Conservation (phyloP, 176 grass and related monocot genomes). For the Areca catechu region DNA sequence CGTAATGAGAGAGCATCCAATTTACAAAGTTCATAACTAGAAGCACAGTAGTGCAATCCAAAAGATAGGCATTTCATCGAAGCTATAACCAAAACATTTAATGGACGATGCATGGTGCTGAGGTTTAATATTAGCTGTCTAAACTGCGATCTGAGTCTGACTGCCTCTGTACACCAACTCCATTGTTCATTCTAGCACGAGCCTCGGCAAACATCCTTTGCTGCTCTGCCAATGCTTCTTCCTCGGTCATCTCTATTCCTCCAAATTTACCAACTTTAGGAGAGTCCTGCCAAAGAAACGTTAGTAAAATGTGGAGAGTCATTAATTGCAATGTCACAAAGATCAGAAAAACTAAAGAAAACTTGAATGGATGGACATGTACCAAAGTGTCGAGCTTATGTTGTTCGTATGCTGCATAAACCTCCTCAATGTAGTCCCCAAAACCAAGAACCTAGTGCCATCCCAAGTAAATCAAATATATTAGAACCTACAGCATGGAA, state of each 20-base stretch:
- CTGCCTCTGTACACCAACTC: slow-evolving; percentile 40
- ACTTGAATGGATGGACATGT: slow-evolving; percentile 4
- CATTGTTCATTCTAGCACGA: slow-evolving; percentile 95
- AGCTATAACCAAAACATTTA: too few relatives aligned
- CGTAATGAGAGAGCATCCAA: too few relatives aligned
- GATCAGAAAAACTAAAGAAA: too few relatives aligned
- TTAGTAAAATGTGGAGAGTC: neutral
- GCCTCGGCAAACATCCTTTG: slow-evolving; percentile 99
- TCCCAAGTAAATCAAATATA: slow-evolving; percentile 1
- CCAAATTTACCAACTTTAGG: slow-evolving; percentile 85
- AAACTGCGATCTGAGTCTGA: slow-evolving; percentile 33
- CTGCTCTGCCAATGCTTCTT: slow-evolving; percentile 89
- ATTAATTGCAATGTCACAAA: too few relatives aligned
- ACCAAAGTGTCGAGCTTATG: slow-evolving; percentile 98
- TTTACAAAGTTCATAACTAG: too few relatives aligned
- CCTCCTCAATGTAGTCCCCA: slow-evolving; percentile 87
- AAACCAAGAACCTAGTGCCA: slow-evolving; percentile 83
- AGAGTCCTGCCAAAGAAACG: slow-evolving; percentile 55
- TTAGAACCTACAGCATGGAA: too few relatives aligned
- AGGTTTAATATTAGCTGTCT: slow-evolving; percentile 21
- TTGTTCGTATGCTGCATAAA: slow-evolving; percentile 89
- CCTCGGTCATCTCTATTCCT: slow-evolving; percentile 92
- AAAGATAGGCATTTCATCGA: too few relatives aligned
- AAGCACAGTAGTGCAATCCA: too few relatives aligned
- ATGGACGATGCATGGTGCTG: too few relatives aligned